Conservation (phyloP, 2,329 filamentous ascomycete species). For the Clonostachys rhizophaga region DNA sequence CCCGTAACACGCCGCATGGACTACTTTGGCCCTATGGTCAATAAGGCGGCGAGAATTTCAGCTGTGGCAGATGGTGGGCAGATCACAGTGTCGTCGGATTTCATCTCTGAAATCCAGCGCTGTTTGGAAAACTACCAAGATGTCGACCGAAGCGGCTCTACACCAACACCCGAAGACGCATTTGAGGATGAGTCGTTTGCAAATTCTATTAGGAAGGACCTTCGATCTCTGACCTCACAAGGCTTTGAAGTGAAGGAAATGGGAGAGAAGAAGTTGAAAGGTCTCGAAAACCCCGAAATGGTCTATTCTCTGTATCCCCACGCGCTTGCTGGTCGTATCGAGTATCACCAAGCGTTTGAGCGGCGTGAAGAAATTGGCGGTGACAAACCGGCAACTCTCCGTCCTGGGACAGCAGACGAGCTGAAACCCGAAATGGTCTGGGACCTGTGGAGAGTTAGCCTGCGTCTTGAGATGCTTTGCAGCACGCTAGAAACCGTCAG, state of each 20-base stretch:
- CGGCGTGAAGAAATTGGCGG: slow-evolving; percentile 30
- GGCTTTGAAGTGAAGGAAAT: slow-evolving; percentile 97
- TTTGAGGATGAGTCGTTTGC: slow-evolving; percentile 71
- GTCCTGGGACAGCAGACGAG: slow-evolving; percentile 56
- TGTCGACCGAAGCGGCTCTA: slow-evolving; percentile 64
- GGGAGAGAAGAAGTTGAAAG: slow-evolving; percentile 92
- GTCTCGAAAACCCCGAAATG: slow-evolving; percentile 92
- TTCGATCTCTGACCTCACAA: slow-evolving; percentile 81
- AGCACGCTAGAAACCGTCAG: slow-evolving; percentile 74
- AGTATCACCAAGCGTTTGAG: slow-evolving; percentile 56
- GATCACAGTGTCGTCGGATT: slow-evolving; percentile 94
- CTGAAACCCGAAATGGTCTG: slow-evolving; percentile 85
- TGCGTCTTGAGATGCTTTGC: slow-evolving; percentile 91
- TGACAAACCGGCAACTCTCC: slow-evolving; percentile 57
- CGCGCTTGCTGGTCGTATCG: slow-evolving; percentile 74
- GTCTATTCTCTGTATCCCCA: slow-evolving; percentile 96
- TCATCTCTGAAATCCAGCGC: slow-evolving; percentile 91
- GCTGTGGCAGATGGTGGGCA: slow-evolving; percentile 94
- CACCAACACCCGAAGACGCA: slow-evolving; percentile 56
- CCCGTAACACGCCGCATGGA: slow-evolving; percentile 98
- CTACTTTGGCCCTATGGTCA: slow-evolving; percentile 99
- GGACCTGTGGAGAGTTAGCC: slow-evolving; percentile 82
- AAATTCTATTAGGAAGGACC: slow-evolving; percentile 78
- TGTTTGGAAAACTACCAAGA: slow-evolving; percentile 88
- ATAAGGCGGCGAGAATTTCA: slow-evolving; percentile 90